Percentiles rank a stretch among this genome's conserved stretches.
Conservation (phyloP, 1,139 yeast genomes). For the Pichia sp. region DNA sequence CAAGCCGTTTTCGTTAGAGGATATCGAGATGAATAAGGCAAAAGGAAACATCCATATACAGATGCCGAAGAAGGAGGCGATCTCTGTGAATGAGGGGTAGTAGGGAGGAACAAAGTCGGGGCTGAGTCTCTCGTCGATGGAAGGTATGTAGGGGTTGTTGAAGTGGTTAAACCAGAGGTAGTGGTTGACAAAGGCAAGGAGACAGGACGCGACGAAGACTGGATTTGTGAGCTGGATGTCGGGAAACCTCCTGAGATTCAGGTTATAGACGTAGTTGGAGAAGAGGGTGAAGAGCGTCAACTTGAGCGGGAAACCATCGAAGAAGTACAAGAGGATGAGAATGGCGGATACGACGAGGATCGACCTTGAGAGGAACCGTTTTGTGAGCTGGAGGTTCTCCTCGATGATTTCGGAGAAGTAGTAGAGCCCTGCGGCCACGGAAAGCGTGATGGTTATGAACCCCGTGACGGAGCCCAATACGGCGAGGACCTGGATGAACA, state of each 20-base stretch:
- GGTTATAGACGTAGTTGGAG: constrained; percentile 69
- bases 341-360: neutral
- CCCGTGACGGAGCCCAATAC: constrained; percentile 71
- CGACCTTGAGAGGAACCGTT: constrained; percentile 44
- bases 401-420: constrained; percentile 90
- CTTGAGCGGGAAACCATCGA: constrained; percentile 76
- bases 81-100: constrained; percentile 79
- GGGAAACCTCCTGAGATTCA: constrained; percentile 78
- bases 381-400: constrained; percentile 85
- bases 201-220: constrained; percentile 64
- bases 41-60: constrained; percentile 95
- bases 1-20: constrained; percentile 86
- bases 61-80: constrained; percentile 89
- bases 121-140: constrained; percentile 51
- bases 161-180: constrained; percentile 88
- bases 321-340: constrained; percentile 50
- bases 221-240: constrained; percentile 72
- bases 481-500: constrained; percentile 55
- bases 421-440: constrained; percentile 85
- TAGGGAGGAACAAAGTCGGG: constrained; percentile 62
- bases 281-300: constrained; percentile 61
- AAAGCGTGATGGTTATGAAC: constrained; percentile 63
- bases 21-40: constrained; percentile 82
- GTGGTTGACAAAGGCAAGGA: constrained; percentile 74
- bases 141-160: constrained; percentile 60